These are phyloP conservation scores for Pichia membranifaciens DNA, from an alignment of 805 yeast species.

Conservation along the genomic window DNA sequence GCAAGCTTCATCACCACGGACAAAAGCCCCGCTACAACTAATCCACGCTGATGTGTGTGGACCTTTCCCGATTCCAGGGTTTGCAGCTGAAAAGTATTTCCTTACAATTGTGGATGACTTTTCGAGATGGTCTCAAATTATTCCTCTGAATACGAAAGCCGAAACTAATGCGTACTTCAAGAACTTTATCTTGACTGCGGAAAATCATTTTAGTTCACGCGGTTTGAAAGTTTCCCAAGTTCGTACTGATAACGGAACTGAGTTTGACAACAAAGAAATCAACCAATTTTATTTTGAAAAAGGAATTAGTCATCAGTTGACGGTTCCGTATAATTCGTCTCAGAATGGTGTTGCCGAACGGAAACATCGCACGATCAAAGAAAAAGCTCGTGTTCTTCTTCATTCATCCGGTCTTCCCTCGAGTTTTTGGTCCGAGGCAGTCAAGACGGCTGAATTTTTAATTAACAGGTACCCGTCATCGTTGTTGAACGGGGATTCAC, in stretches of 20 bases:
- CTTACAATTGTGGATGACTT: constrained; percentile 12
- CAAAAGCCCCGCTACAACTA: constrained; percentile 2
- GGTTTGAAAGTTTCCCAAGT: neutral
- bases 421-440: constrained; percentile 7
- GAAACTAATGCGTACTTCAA: neutral
- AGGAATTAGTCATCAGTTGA: constrained; percentile 7
- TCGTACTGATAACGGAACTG: constrained; percentile 4
- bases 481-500: neutral
- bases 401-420: neutral
- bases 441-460: constrained; percentile 7
- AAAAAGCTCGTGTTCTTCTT: neutral
- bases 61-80: constrained; percentile 10
- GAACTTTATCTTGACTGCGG: neutral
- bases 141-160: neutral
- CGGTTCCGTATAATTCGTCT: constrained; percentile 8
- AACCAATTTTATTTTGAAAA: neutral
- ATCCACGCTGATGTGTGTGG: constrained; percentile 7
- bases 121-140: constrained; percentile 1
- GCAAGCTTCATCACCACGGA: neutral
- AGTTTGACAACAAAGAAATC: neutral
- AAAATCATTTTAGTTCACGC: constrained; percentile 1
- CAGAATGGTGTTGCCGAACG: constrained; percentile 15
- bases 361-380: constrained; percentile 10
- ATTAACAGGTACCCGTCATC: constrained; percentile 2
- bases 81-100: constrained; percentile 7